Base-by-base conservation (phyloP, 2,329 filamentous ascomycete genomes). In the Colletotrichum chlorophyti region DNA sequence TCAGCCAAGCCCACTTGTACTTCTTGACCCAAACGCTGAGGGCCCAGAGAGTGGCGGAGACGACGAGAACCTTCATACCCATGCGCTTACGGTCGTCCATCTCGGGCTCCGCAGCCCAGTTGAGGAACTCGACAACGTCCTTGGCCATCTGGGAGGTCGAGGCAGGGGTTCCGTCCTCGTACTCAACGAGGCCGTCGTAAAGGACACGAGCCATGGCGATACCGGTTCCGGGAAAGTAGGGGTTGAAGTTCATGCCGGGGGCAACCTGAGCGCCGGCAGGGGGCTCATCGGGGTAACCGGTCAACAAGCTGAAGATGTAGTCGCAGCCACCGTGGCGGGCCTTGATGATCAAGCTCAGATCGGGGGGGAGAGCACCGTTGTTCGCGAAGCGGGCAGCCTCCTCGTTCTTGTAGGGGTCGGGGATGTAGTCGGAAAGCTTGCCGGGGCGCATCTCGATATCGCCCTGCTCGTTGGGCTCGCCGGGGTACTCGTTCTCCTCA, bases 81-180 rank as follows among this genome's bases (percentile, higher is more conserved):
- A 98, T 99, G 83, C 93, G 95, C 91, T 99, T 99, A 74, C 95
- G 91, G 75, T 97, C 89, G 73, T 99, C 95, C 93, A 97, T 97
- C 84, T 99, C 95, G 45, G 95, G 95, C 83, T 99, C 95, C 58
- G 95, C 93, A 52, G 95, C 85, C 95, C 95, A 99, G 89, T 99
- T 98, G 74, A 99, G 85, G 83, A 99, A 99, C 81, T 99, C 95
- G 61, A 91, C 88, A 61, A 99, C 95, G 70, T 99, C 95, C 89
- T 99, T 99, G 77, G 95, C 95, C 95, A 99, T 99, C 82, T 99
- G 95, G 64, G 94, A 97, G 66, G 93, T 93, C 62, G 94, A 91
- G 46, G 95, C 95, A 49, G 93, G 91, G 37, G 95, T 99, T 64
- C 86, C 93, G 68, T 99, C 95, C 76, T 99, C 95, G 81, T 98